Conservation (phyloP, 2,329 filamentous ascomycete genomes). For the Metarhizium anisopliae region DNA sequence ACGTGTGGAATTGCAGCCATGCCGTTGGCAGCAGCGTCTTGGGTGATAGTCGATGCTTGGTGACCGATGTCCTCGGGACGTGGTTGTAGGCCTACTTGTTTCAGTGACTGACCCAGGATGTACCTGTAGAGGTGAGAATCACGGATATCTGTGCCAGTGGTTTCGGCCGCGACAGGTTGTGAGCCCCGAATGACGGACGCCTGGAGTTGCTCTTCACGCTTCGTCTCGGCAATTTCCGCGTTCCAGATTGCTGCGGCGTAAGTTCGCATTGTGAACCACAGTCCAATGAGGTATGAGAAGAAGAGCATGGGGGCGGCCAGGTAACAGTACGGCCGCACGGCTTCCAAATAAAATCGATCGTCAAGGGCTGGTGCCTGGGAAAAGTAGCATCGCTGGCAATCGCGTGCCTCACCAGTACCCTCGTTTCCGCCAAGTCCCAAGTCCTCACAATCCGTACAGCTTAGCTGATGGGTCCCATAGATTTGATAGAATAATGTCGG, state of each 20-base stretch:
- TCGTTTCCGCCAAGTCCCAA: constrained; percentile 22
- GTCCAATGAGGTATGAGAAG: constrained; percentile 83
- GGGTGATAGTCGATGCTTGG: constrained; percentile 24
- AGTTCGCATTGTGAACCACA: too few species aligned
- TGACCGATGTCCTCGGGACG: constrained; percentile 39
- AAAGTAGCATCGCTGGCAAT: constrained; percentile 92
- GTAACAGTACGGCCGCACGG: constrained; percentile 90
- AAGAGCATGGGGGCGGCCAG: constrained; percentile 79
- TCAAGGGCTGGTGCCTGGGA: constrained; percentile 75
- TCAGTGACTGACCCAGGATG: constrained; percentile 82
- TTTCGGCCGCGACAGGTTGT: constrained; percentile 32
- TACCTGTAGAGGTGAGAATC: constrained; percentile 88
- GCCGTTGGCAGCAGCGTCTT: constrained; percentile 31
- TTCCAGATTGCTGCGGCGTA: constrained; percentile 98
- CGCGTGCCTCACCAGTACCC: constrained; percentile 38
- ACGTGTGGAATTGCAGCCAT: constrained; percentile 53
- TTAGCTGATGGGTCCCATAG: constrained; percentile 93
- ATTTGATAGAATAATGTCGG: constrained; percentile 98
- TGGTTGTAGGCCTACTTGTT: constrained; percentile 63
- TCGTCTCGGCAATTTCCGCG: constrained; percentile 71
- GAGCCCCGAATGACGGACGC: constrained; percentile 23
- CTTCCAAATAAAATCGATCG: constrained; percentile 82
- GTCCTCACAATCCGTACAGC: constrained; percentile 61
- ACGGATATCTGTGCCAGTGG: constrained; percentile 60
- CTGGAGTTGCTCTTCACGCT: constrained; percentile 43